Evolutionary conservation across 1,284 basidiomycete species (phyloP).

Genomic region (Cutaneotrichosporon cyanovorans): DNA sequence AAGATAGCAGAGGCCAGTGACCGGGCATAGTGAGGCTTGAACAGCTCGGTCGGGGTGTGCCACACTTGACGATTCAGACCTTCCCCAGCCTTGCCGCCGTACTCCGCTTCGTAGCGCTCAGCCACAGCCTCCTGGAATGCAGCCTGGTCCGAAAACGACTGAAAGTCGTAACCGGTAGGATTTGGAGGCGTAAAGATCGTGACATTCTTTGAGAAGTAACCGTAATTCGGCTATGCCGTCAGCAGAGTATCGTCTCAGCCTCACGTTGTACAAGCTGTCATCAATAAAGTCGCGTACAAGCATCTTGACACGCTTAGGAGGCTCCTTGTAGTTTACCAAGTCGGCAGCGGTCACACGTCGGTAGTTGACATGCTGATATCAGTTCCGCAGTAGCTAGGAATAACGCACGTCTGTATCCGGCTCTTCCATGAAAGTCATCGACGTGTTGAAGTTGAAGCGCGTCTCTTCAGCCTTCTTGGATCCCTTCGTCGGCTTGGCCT

Average conservation of each 20-base stretch:
- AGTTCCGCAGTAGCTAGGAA: not conserved
- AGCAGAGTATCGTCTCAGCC: conserved; percentile 3
- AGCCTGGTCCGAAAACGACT: conserved; percentile 56
- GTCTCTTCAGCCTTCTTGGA: too few relatives aligned
- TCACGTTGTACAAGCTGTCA: conserved; percentile 82
- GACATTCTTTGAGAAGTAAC: conserved; percentile 90
- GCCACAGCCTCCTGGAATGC: conserved; percentile 79
- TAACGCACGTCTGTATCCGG: conserved; percentile 38
- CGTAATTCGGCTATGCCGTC: conserved; percentile 65
- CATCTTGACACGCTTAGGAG: conserved; percentile 82
- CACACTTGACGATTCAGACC: conserved; percentile 84
- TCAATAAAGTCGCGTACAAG: conserved; percentile 94
- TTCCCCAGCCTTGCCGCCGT: conserved; percentile 44
- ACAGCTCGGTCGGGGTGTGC: conserved; percentile 98
- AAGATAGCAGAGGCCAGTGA: conserved; percentile 82
- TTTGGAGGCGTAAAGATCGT: conserved; percentile 69
- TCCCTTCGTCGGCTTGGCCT: too few relatives aligned
- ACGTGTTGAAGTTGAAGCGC: conserved; percentile 43
- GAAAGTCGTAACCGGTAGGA: conserved; percentile 59
- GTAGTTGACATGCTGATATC: conserved; percentile 43
- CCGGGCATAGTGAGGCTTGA: conserved; percentile 95
- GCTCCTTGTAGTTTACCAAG: conserved; percentile 55
- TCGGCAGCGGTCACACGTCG: conserved; percentile 66
- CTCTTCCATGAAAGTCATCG: conserved; percentile 31
- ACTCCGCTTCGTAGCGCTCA: conserved; percentile 55